Conservation (phyloP, 73 alveolate genomes). For the Paramecium sonneborni region DNA sequence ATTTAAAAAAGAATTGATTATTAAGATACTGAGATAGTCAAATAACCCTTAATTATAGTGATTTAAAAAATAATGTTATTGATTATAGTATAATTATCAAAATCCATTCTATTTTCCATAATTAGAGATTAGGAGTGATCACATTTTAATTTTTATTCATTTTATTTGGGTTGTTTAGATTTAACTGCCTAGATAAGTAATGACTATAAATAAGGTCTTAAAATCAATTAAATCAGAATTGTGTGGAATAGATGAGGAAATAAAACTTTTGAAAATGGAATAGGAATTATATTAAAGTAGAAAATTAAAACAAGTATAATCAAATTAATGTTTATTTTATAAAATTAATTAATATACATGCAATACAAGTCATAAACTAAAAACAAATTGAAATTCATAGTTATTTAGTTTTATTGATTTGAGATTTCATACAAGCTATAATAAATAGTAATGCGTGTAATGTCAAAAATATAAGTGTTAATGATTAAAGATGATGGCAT, state of each 20-base stretch:
- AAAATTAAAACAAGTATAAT: neutral
- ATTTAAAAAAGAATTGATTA: neutral
- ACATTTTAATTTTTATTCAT: neutral
- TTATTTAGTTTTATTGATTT: slow-evolving; percentile 18
- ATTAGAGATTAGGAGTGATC: neutral
- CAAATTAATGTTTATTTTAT: neutral
- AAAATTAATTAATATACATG: neutral
- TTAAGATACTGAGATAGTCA: neutral
- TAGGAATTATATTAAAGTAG: neutral
- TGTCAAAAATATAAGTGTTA: neutral
- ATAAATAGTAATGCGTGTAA: neutral
- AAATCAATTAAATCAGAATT: neutral
- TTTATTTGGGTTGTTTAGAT: neutral
- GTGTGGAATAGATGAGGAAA: neutral
- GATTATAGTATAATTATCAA: neutral
- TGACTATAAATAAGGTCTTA: neutral
- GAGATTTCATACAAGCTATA: slow-evolving; percentile 6
- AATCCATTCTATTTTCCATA: neutral
- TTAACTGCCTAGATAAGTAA: neutral
- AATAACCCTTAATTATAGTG: neutral
- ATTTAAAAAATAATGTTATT: neutral
- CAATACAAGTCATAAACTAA: neutral
- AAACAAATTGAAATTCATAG: neutral
- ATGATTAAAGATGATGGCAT: slow-evolving; percentile 16
- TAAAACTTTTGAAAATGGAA: neutral